A percentile compares a stretch with the other conserved stretches of the same genome.
phyloP scores from a whole-genome alignment of 225 moss, liverwort and hornwort genomes.

The Bryoerythrophyllum caledonicum region DNA sequence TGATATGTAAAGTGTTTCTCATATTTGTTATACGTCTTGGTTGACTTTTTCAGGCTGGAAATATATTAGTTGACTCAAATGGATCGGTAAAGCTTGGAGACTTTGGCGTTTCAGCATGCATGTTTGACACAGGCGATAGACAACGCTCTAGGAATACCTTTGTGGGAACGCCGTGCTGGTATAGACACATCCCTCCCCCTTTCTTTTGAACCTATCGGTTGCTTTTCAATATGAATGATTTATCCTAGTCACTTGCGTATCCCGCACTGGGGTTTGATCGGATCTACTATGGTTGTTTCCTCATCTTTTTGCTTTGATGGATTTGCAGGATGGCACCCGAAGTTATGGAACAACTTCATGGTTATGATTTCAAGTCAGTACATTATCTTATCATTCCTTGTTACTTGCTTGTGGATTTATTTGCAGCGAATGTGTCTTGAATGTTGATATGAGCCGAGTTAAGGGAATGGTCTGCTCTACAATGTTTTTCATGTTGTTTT shows the following conservation, averaged over 20 bases:
- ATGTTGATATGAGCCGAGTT: slow-evolving; percentile 17
- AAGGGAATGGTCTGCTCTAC: not conserved
- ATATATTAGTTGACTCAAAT: slow-evolving; percentile 79
- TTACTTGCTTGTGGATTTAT: slow-evolving; percentile 3
- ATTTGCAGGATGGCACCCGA: slow-evolving; percentile 94
- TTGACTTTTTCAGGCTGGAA: slow-evolving; percentile 70
- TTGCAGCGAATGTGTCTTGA: slow-evolving; percentile 5
- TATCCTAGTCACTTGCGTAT: slow-evolving; percentile 15
- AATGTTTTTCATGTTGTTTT: slow-evolving; percentile 19
- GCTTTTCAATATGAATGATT: slow-evolving; percentile 1
- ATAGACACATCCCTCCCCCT: slow-evolving; percentile 7
- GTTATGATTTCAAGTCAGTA: slow-evolving; percentile 91
- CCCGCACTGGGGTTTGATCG: not conserved
- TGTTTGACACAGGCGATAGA: slow-evolving; percentile 98
- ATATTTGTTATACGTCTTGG: slow-evolving; percentile 18
- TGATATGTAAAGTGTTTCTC: slow-evolving; percentile 19
- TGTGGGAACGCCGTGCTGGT: slow-evolving; percentile 99
- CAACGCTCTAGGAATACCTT: slow-evolving; percentile 96
- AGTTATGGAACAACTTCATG: slow-evolving; percentile 99
- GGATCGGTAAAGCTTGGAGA: slow-evolving; percentile 95
- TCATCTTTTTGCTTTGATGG: slow-evolving; percentile 30
- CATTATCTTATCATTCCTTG: slow-evolving; percentile 11
- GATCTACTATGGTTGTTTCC: not conserved
- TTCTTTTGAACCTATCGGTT: slow-evolving; percentile 1
- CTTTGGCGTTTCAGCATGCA: slow-evolving; percentile 97